Percentiles rank a stretch among this genome's conserved stretches.
phyloP scores from a whole-genome alignment of 495 filamentous ascomycete genomes.

The Polyplosphaeria fusca region DNA sequence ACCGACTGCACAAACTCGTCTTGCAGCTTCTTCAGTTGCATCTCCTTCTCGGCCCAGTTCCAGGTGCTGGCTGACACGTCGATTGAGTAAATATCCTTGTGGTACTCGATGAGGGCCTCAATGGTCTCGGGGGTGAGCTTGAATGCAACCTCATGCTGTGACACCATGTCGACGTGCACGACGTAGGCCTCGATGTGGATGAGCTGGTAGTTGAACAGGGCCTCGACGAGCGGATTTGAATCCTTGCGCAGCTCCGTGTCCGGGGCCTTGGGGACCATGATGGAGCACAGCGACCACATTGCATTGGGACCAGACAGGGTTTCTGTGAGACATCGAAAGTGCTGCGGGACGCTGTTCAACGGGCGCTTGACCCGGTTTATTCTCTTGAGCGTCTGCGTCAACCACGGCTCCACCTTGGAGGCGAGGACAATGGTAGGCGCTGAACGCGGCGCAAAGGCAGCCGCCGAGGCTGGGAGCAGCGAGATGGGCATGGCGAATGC shows the following conservation, averaged over 20 bases:
- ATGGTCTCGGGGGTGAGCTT: constrained; percentile 98
- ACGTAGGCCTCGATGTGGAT: constrained; percentile 96
- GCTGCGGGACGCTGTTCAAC: constrained; percentile 94
- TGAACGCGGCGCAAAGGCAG: constrained; percentile 91
- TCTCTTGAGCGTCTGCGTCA: constrained; percentile 93
- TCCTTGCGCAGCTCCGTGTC: constrained; percentile 84
- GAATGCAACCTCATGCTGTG: constrained; percentile 95
- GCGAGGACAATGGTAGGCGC: constrained; percentile 94
- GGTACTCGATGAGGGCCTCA: constrained; percentile 89
- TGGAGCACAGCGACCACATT: constrained; percentile 91
- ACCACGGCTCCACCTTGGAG: constrained; percentile 93
- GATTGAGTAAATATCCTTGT: constrained; percentile 93
- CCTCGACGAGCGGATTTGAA: constrained; percentile 83
- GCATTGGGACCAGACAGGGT: constrained; percentile 86
- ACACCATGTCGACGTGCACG: constrained; percentile 98
- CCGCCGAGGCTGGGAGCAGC: constrained; percentile 90
- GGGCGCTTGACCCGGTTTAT: constrained; percentile 97
- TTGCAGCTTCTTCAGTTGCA: constrained; percentile 94
- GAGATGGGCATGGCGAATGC: constrained; percentile 94
- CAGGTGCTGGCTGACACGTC: constrained; percentile 86
- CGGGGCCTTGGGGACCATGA: constrained; percentile 90
- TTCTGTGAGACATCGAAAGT: constrained; percentile 94
- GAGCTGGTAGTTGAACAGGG: constrained; percentile 89
- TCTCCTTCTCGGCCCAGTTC: constrained; percentile 96
- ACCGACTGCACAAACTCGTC: constrained; percentile 95